Evolutionary conservation across 768 basidiomycete species (phyloP).

Genomic region (Serpula lacrymans): DNA sequence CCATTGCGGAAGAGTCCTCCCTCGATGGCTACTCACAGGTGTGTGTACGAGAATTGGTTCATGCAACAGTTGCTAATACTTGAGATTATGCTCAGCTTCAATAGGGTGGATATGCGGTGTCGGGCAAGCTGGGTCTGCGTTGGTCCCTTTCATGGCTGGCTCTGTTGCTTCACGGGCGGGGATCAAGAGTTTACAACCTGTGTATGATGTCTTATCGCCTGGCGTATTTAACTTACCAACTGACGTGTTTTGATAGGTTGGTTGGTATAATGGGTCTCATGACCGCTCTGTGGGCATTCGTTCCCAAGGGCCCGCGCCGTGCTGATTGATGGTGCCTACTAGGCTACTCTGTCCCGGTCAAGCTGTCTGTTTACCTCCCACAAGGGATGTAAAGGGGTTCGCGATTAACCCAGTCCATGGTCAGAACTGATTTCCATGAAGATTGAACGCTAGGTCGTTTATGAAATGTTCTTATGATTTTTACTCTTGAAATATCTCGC

Average conservation of each 20-base stretch:
- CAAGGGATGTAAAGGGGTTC: too few relatives aligned
- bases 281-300: conserved; percentile 38
- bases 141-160: conserved; percentile 73
- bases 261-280: conserved; percentile 43
- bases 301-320: conserved; percentile 28
- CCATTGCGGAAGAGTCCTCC: conserved; percentile 63
- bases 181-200: conserved; percentile 37
- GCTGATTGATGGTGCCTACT: conserved; percentile 7
- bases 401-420: too few relatives aligned
- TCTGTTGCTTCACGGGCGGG: conserved; percentile 60
- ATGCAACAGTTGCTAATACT: not conserved
- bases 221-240: too few relatives aligned
- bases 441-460: not conserved
- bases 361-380: too few relatives aligned
- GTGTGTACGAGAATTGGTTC: not conserved
- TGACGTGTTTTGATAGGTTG: too few relatives aligned
- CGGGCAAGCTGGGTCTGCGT: conserved; percentile 69
- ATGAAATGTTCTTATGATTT: not conserved
- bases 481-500: conserved; percentile 3
- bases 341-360: too few relatives aligned
- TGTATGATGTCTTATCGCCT: too few relatives aligned
- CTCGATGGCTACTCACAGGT: conserved; percentile 63
- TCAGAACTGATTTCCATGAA: too few relatives aligned
- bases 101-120: conserved; percentile 69
- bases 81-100: conserved; percentile 31